A percentile compares a stretch with the other conserved stretches of the same genome.
These are phyloP conservation scores for Aspergillus fischeri DNA, from an alignment of 2,329 filamentous ascomycete genomes.

Conservation along the genomic window DNA sequence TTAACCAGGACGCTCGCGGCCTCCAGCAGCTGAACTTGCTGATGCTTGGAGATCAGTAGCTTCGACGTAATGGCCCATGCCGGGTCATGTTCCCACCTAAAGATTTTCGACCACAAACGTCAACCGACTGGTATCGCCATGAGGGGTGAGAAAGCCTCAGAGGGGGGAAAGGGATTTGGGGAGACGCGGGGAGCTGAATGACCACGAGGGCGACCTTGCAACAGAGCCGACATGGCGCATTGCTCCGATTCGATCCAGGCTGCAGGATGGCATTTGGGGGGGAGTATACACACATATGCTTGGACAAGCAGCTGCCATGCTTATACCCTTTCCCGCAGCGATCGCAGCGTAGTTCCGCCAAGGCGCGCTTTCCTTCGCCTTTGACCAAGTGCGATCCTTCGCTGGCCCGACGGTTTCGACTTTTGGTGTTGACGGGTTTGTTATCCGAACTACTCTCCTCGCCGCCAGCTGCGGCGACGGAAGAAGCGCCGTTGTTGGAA, in stretches of 20 bases:
- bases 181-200: conserved; percentile 16
- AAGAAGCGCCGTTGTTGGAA: conserved; percentile 20
- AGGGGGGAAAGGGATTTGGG: conserved; percentile 22
- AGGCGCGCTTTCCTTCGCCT: conserved; percentile 73
- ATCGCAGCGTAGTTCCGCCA: conserved; percentile 87
- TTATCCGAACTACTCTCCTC: conserved; percentile 49
- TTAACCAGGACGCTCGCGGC: conserved; percentile 92
- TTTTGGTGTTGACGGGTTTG: conserved; percentile 47
- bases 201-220: conserved; percentile 37
- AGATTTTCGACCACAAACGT: conserved; percentile 31
- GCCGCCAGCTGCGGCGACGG: conserved; percentile 21
- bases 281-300: conserved; percentile 89
- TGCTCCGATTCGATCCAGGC: conserved; percentile 40
- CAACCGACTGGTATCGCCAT: conserved; percentile 33
- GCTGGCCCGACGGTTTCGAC: conserved; percentile 64
- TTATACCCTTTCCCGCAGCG: conserved; percentile 99
- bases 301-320: conserved; percentile 99
- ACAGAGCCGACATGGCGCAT: conserved; percentile 38
- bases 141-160: conserved; percentile 19
- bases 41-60: conserved; percentile 97
- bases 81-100: conserved; percentile 98
- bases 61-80: conserved; percentile 98
- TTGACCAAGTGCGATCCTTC: conserved; percentile 81
- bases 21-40: conserved; percentile 96
- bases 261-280: conserved; percentile 51